Evolutionary conservation across 495 filamentous ascomycete species (phyloP), one percentile per base, ranked within the genome.

Genomic region (Penicillium argentinense): DNA sequence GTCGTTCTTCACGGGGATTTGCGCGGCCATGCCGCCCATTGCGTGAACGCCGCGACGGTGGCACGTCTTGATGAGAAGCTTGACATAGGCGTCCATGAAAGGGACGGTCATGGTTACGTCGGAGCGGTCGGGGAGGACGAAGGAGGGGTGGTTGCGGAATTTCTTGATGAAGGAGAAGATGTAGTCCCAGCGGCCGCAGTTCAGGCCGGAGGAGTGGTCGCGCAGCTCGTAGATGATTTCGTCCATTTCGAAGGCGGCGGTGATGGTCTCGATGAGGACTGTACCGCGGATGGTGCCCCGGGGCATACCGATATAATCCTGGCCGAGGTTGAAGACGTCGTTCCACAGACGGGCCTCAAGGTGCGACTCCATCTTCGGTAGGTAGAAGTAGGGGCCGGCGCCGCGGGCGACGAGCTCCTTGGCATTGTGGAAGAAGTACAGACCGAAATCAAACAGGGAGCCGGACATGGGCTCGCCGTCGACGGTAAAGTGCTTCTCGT

Each of bases 81-180:
- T 91, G 53, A 97, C 88, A 60, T 98, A 97, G 39, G 93, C 79
- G 56, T 97, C 92, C 93, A 98, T 97, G 77, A 98, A 98, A 2
- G 93, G 93, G 0, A 95, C 89, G 19, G 91, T 97, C 93, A 98
- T 98, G 54, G 93, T 98, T 26, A 98, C 89, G 47, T 82, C 80
- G 25, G 82, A 82, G 36, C 93, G 88, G 61, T 99, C 95, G 8
- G 93, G 95, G 12, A 99, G 83, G 47, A 97, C 83, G 65, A 97
- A 99, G 64, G 84, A 82, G 50, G 87, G 75, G 76, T 96, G 91
- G 54, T 96, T 82, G 57, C 95, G 88, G 85, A 97, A 97, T 73
- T 96, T 96, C 80, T 99, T 99, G 79, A 99, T 99, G 63, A 93
- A 89, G 68, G 85, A 92, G 79, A 99, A 98, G 74, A 99, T 97